phyloP scores from a whole-genome alignment of 1,284 basidiomycete genomes.

The Meripilus lineatus region DNA sequence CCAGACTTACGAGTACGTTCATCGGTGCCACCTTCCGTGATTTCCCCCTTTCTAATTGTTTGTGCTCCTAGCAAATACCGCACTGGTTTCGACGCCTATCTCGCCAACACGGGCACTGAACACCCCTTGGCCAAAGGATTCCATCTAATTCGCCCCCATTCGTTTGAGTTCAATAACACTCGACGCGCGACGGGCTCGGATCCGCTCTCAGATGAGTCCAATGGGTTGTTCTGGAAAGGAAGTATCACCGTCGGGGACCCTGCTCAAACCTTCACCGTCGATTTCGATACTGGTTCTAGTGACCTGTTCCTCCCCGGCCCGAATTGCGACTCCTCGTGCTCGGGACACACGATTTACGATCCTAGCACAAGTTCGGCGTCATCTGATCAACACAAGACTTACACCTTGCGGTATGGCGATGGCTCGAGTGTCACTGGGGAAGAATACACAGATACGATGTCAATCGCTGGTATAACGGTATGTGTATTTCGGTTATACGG shows the following conservation, averaged over 20 bases:
- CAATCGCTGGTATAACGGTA: constrained; percentile 13
- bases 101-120: constrained; percentile 17
- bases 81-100: constrained; percentile 15
- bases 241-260: constrained; percentile 39
- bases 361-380: constrained; percentile 24
- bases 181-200: constrained; percentile 3
- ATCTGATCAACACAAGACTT: constrained; percentile 16
- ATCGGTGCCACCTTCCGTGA: no score
- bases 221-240: constrained; percentile 33
- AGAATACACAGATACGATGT: constrained; percentile 30
- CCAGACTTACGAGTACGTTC: not conserved
- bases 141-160: not conserved
- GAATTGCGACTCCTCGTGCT: constrained; percentile 29
- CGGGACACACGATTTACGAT: constrained; percentile 31
- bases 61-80: constrained; percentile 16
- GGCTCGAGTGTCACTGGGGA: constrained; percentile 29
- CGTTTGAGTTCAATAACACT: not conserved
- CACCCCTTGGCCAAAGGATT: constrained; percentile 15
- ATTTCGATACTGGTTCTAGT: constrained; percentile 29
- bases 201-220: constrained; percentile 19
- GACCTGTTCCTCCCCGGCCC: constrained; percentile 36
- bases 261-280: constrained; percentile 8
- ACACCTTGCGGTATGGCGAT: constrained; percentile 25
- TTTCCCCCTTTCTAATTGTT: not conserved
- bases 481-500: no score